Percentiles rank a stretch among this genome's conserved stretches.
Evolutionary conservation across 495 filamentous ascomycete species (phyloP).

Genomic region (Oleoguttula mirabilis): DNA sequence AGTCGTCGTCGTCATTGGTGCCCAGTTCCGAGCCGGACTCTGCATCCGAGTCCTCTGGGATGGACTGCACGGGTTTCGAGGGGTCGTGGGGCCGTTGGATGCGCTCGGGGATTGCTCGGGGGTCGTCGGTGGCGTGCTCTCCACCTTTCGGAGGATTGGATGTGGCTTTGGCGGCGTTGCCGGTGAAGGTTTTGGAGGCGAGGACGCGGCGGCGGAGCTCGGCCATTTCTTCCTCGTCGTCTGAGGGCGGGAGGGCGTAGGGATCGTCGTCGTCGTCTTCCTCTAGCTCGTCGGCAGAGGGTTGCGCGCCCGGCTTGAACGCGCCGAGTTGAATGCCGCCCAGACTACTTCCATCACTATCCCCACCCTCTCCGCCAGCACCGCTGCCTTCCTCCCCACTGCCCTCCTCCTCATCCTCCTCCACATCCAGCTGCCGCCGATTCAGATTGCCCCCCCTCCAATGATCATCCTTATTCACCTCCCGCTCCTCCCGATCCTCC

Average conservation of each 20-base stretch:
- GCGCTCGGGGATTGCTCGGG: conserved; percentile 30
- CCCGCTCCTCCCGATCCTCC: conserved; percentile 57
- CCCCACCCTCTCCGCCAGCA: conserved; percentile 11
- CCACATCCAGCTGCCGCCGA: conserved; percentile 41
- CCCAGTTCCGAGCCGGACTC: conserved; percentile 40
- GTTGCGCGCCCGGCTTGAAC: conserved; percentile 30
- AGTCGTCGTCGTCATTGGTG: conserved; percentile 33
- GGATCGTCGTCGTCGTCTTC: conserved; percentile 46
- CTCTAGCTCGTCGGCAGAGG: conserved; percentile 36
- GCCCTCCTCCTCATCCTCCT: conserved; percentile 41
- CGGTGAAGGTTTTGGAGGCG: conserved; percentile 73
- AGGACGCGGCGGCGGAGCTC: conserved; percentile 75
- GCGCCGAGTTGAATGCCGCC: conserved; percentile 47
- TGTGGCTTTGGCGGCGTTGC: conserved; percentile 48
- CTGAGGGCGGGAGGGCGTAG: conserved; percentile 63
- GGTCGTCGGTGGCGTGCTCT: not conserved
- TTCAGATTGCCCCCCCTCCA: conserved; percentile 86
- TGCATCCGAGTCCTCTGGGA: conserved; percentile 48
- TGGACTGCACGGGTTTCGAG: not conserved
- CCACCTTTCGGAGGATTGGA: not conserved
- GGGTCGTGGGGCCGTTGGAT: conserved; percentile 27
- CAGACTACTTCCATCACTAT: conserved; percentile 23
- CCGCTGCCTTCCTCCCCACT: conserved; percentile 29
- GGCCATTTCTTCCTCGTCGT: conserved; percentile 83
- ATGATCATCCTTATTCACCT: conserved; percentile 42